Percentiles rank a stretch among this genome's conserved stretches.
phyloP scores from a whole-genome alignment of 2,329 filamentous ascomycete genomes.

The Aspergillus ruber region DNA sequence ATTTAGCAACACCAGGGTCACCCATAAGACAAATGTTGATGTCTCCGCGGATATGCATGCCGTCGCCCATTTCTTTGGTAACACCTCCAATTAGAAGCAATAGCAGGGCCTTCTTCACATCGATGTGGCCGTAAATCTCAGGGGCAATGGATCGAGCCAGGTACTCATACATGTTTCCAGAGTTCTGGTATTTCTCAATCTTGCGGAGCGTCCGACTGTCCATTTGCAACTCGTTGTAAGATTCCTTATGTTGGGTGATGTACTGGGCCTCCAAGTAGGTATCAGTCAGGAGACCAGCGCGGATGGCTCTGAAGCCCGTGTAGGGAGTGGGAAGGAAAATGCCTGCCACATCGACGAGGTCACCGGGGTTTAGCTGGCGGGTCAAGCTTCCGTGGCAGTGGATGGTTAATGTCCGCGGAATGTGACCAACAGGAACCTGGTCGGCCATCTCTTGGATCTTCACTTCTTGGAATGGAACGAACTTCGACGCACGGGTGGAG shows the following conservation, averaged over 20 bases:
- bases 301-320: slow-evolving; percentile 97
- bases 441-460: slow-evolving; percentile 99
- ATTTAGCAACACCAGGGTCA: slow-evolving; percentile 98
- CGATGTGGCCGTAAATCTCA: slow-evolving; percentile 91
- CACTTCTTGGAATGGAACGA: slow-evolving; percentile 94
- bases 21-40: slow-evolving; percentile 99
- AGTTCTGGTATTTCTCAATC: slow-evolving; percentile 77
- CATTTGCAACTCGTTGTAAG: slow-evolving; percentile 85
- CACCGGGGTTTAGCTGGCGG: slow-evolving; percentile 82
- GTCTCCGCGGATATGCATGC: slow-evolving; percentile 97
- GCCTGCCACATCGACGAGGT: slow-evolving; percentile 87
- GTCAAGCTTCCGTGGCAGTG: slow-evolving; percentile 83
- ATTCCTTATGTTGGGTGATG: slow-evolving; percentile 94
- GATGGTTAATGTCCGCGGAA: slow-evolving; percentile 82
- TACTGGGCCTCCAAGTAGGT: slow-evolving; percentile 95
- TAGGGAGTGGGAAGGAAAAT: slow-evolving; percentile 97
- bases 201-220: slow-evolving; percentile 72
- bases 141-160: slow-evolving; percentile 93
- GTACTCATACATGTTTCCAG: slow-evolving; percentile 91
- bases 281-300: slow-evolving; percentile 90
- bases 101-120: slow-evolving; percentile 97
- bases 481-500: slow-evolving; percentile 94
- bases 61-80: slow-evolving; percentile 92
- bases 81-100: slow-evolving; percentile 92
- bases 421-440: slow-evolving; percentile 95